Conservation (phyloP, 805 yeast genomes). For the Yamadazyma sp. region DNA sequence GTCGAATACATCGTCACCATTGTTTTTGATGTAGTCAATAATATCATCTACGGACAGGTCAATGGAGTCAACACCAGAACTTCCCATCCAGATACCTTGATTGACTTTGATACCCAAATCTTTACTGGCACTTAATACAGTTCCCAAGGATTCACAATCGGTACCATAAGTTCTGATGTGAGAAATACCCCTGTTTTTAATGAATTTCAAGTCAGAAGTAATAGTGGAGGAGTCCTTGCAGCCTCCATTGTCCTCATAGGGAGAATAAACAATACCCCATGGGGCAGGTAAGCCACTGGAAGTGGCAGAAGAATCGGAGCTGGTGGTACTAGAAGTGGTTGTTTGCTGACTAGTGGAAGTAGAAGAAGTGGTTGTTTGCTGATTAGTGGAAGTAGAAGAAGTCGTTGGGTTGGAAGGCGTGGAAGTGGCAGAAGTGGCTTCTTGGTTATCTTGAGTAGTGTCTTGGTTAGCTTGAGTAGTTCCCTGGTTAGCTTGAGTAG, state of each 20-base stretch:
- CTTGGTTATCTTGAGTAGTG: slow-evolving; percentile 6
- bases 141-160: slow-evolving; percentile 71
- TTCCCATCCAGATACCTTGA: slow-evolving; percentile 83
- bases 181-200: slow-evolving; percentile 59
- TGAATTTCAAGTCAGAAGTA: slow-evolving; percentile 54
- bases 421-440: slow-evolving; percentile 7
- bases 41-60: slow-evolving; percentile 57
- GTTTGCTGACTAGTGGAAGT: slow-evolving; percentile 21
- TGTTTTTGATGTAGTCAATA: slow-evolving; percentile 46
- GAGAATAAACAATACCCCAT: slow-evolving; percentile 68
- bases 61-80: slow-evolving; percentile 66
- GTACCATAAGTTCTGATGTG: slow-evolving; percentile 80
- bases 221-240: slow-evolving; percentile 66
- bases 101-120: slow-evolving; percentile 67
- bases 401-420: slow-evolving; percentile 11
- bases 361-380: slow-evolving; percentile 18
- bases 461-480: slow-evolving; percentile 13
- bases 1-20: slow-evolving; percentile 73
- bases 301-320: slow-evolving; percentile 20
- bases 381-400: slow-evolving; percentile 13
- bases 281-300: slow-evolving; percentile 41
- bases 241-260: slow-evolving; percentile 64
- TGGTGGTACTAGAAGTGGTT: slow-evolving; percentile 15
- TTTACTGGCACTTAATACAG: slow-evolving; percentile 61
- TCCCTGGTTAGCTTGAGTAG: slow-evolving; percentile 10